phyloP scores from a whole-genome alignment of 78 protist genomes.

The Ministeria vibrans region DNA sequence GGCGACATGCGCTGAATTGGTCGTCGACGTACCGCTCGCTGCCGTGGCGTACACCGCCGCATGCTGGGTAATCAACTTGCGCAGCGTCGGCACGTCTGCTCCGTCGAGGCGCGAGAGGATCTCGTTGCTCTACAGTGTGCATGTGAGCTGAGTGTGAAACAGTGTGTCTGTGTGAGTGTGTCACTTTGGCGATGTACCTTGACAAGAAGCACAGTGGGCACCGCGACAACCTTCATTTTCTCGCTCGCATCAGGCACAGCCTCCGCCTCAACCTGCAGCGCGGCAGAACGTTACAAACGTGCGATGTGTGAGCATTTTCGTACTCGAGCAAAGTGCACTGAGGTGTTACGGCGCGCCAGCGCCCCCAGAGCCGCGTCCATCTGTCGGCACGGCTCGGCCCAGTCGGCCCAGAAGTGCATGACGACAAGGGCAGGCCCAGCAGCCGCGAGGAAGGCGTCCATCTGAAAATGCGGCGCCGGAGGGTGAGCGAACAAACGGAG shows the following conservation, averaged over 20 bases:
- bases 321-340: conserved; percentile 40
- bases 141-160: background rate
- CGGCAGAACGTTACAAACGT: background rate
- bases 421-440: conserved; percentile 39
- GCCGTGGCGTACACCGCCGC: background rate
- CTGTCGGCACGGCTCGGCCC: conserved; percentile 63
- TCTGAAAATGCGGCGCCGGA: too few species aligned
- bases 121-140: background rate
- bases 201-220: conserved; percentile 54
- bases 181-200: background rate
- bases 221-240: conserved; percentile 45
- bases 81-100: conserved; percentile 2
- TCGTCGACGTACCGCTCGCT: background rate
- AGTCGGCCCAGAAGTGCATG: conserved; percentile 65
- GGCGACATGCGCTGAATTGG: background rate
- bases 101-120: background rate
- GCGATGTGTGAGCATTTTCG: background rate
- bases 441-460: too few species aligned
- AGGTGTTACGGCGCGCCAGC: conserved; percentile 33
- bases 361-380: conserved; percentile 53
- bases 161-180: background rate
- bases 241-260: conserved; percentile 41
- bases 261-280: conserved; percentile 59
- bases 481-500: too few species aligned
- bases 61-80: background rate